Evolutionary conservation across 2,329 filamentous ascomycete species (phyloP).

Genomic region (Epichloe glyceriae): DNA sequence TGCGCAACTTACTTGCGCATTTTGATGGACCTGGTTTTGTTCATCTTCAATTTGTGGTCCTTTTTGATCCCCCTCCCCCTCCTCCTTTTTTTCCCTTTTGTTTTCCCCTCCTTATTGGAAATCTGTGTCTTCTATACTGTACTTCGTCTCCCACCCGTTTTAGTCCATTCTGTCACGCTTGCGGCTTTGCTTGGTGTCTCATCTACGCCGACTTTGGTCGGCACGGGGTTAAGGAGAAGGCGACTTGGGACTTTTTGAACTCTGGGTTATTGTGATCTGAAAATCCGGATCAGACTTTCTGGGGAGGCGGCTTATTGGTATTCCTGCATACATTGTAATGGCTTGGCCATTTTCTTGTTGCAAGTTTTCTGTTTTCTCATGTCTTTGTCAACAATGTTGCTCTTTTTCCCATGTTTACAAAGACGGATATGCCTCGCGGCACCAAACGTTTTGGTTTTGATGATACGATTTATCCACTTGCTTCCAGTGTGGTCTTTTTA

Average conservation of each 20-base stretch:
- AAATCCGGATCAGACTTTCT: background rate
- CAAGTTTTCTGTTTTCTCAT: slow-evolving; percentile 7
- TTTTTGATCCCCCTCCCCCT: background rate
- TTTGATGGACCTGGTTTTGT: background rate
- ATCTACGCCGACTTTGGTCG: background rate
- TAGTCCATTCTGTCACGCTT: background rate
- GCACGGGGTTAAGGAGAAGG: background rate
- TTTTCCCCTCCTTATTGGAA: background rate
- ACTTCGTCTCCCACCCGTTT: too few relatives aligned
- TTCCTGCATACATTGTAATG: slow-evolving; percentile 5
- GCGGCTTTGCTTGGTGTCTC: background rate
- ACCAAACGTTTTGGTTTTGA: slow-evolving; percentile 17
- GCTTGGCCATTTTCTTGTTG: slow-evolving; percentile 7
- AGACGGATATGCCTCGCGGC: slow-evolving; percentile 28
- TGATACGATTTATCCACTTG: background rate
- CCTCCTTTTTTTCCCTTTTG: background rate
- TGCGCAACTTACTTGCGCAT: background rate
- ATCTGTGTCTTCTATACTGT: background rate
- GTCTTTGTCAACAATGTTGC: slow-evolving; percentile 4
- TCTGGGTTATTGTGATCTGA: background rate
- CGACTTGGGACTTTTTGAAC: background rate
- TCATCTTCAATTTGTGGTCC: background rate
- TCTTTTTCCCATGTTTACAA: slow-evolving; percentile 13
- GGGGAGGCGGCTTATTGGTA: background rate
- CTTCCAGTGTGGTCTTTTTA: slow-evolving; percentile 7